These are phyloP conservation scores for Tulasnella sp. DNA, from an alignment of 768 basidiomycete species.

Conservation along the genomic window DNA sequence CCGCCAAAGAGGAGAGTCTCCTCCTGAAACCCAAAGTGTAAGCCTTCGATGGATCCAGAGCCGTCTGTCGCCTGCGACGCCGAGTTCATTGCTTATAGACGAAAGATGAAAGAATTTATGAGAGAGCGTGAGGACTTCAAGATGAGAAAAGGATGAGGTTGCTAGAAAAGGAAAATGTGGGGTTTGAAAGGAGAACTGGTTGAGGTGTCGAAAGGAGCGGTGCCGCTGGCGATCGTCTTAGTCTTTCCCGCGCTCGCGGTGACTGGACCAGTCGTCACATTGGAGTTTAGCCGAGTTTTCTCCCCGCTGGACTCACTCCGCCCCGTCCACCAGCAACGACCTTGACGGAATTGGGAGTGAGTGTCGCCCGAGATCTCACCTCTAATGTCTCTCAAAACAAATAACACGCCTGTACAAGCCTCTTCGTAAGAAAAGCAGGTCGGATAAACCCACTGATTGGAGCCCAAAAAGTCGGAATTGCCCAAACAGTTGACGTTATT, in stretches of 20 bases:
- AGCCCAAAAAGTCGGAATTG: background rate
- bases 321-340: background rate
- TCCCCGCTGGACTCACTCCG: background rate
- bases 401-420: background rate
- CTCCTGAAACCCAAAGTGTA: background rate
- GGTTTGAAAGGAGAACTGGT: background rate
- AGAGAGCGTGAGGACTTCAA: background rate
- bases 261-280: background rate
- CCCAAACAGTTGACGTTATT: background rate
- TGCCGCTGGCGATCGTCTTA: background rate
- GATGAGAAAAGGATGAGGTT: background rate
- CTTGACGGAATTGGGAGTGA: background rate
- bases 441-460: background rate
- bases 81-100: background rate
- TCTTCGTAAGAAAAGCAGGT: background rate
- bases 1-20: slow-evolving; percentile 1
- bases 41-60: background rate
- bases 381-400: background rate
- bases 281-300: background rate
- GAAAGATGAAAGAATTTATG: background rate
- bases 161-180: background rate
- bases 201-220: background rate
- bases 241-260: background rate
- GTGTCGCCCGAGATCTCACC: background rate
- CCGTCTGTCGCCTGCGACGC: background rate